phyloP scores from a whole-genome alignment of 2,329 filamentous ascomycete genomes.

The Colletotrichum tropicicola region DNA sequence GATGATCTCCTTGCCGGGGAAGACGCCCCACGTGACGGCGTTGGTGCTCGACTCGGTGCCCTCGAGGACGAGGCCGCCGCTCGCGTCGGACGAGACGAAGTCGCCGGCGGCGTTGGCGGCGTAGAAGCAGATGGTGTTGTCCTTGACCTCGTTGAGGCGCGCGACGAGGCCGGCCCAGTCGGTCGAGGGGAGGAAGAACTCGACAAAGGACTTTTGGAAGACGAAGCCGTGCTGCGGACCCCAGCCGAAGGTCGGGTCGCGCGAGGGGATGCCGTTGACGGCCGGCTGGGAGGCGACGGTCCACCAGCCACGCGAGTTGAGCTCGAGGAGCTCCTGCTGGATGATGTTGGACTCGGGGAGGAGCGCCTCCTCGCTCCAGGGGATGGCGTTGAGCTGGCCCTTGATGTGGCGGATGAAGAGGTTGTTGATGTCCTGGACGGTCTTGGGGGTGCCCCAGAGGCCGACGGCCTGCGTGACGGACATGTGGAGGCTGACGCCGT shows the following conservation, averaged over 20 bases:
- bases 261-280: constrained; percentile 84
- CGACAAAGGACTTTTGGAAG: constrained; percentile 98
- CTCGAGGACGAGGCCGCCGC: constrained; percentile 42
- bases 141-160: constrained; percentile 61
- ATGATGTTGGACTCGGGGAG: constrained; percentile 87
- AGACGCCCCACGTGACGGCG: constrained; percentile 96
- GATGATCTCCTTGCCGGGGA: constrained; percentile 94
- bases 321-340: constrained; percentile 73
- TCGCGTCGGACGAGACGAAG: constrained; percentile 75
- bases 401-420: constrained; percentile 85
- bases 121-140: constrained; percentile 81
- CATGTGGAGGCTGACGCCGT: constrained; percentile 94
- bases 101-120: constrained; percentile 82
- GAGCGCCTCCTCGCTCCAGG: constrained; percentile 92
- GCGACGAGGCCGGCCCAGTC: constrained; percentile 77
- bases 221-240: constrained; percentile 92
- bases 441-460: constrained; percentile 84
- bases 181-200: constrained; percentile 84
- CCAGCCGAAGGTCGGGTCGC: constrained; percentile 88
- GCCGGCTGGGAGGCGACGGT: constrained; percentile 95
- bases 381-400: constrained; percentile 82
- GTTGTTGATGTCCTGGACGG: constrained; percentile 75
- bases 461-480: constrained; percentile 83
- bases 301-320: constrained; percentile 92
- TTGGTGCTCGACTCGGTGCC: constrained; percentile 72